These are phyloP conservation scores for Neoboletus brunneissimus DNA, from an alignment of 768 basidiomycete species.

Conservation along the genomic window DNA sequence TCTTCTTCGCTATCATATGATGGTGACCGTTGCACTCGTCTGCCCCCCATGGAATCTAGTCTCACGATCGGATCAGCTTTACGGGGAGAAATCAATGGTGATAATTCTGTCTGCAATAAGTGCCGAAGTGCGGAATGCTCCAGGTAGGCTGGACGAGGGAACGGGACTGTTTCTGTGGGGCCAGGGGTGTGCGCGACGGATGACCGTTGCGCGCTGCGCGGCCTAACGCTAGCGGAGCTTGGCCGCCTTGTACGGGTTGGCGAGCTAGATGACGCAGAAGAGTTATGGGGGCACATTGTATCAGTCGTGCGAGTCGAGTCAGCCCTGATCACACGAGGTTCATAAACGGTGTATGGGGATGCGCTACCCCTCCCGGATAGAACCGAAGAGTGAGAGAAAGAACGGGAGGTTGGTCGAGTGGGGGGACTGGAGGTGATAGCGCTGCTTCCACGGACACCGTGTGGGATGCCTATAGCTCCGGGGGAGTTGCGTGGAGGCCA, in stretches of 20 bases:
- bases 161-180: conserved; percentile 38
- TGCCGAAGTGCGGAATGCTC: conserved; percentile 74
- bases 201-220: conserved; percentile 23
- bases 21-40: conserved; percentile 36
- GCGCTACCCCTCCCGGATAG: conserved; percentile 32
- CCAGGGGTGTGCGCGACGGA: conserved; percentile 30
- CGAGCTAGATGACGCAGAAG: conserved; percentile 40
- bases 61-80: conserved; percentile 34
- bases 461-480: conserved; percentile 37
- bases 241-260: conserved; percentile 48
- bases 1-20: conserved; percentile 69
- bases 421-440: conserved; percentile 36
- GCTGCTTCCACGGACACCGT: conserved; percentile 38
- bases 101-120: conserved; percentile 54
- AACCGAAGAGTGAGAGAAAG: conserved; percentile 38
- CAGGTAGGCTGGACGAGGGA: conserved; percentile 70
- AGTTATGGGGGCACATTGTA: conserved; percentile 36
- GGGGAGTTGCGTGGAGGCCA: conserved; percentile 27
- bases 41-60: conserved; percentile 18
- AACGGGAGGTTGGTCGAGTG: conserved; percentile 42
- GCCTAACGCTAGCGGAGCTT: conserved; percentile 36
- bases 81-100: conserved; percentile 37
- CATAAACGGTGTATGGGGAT: conserved; percentile 39
- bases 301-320: conserved; percentile 44
- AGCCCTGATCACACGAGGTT: conserved; percentile 70